Evolutionary conservation across 192 early-diverging fungal genomes (phyloP).

Genomic region (Hyaloraphidium curvatum): DNA sequence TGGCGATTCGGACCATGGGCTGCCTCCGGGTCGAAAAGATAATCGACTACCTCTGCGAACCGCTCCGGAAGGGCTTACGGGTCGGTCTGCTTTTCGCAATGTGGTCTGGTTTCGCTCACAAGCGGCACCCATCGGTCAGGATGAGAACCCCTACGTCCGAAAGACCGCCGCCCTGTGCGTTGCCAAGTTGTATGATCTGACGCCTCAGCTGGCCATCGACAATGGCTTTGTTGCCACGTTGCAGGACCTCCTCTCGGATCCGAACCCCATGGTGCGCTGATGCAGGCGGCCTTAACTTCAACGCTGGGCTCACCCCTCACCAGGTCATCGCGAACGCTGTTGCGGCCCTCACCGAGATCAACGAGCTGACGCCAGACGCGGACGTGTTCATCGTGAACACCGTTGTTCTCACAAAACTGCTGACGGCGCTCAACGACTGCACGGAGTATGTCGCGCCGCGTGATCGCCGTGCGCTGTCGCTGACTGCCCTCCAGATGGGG

Average conservation of each 20-base stretch:
- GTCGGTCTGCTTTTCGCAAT: conserved; percentile 13
- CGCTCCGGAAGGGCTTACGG: conserved; percentile 68
- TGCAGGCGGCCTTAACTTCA: neutral
- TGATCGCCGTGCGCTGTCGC: neutral
- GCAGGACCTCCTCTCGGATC: conserved; percentile 77
- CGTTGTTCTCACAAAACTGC: conserved; percentile 50
- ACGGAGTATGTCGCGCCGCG: conserved; percentile 41
- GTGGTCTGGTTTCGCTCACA: neutral
- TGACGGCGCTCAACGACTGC: conserved; percentile 92
- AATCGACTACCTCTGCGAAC: conserved; percentile 79
- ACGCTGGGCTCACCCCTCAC: neutral
- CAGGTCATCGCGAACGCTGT: conserved; percentile 87
- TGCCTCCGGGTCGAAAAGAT: conserved; percentile 91
- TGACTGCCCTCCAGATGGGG: conserved; percentile 50
- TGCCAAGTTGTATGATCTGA: conserved; percentile 85
- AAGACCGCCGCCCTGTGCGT: conserved; percentile 95
- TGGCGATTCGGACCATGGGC: conserved; percentile 97
- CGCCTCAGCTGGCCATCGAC: conserved; percentile 66
- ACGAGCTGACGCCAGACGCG: conserved; percentile 39
- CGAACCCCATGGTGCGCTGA: conserved; percentile 87
- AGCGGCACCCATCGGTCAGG: conserved; percentile 16
- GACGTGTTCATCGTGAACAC: conserved; percentile 63
- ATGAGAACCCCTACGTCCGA: conserved; percentile 91
- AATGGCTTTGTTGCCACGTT: conserved; percentile 76
- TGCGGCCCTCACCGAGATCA: conserved; percentile 77